These are phyloP conservation scores for Saposhnikovia divaricata DNA, from an alignment of 129 eudicot genomes.

Conservation along the genomic window DNA sequence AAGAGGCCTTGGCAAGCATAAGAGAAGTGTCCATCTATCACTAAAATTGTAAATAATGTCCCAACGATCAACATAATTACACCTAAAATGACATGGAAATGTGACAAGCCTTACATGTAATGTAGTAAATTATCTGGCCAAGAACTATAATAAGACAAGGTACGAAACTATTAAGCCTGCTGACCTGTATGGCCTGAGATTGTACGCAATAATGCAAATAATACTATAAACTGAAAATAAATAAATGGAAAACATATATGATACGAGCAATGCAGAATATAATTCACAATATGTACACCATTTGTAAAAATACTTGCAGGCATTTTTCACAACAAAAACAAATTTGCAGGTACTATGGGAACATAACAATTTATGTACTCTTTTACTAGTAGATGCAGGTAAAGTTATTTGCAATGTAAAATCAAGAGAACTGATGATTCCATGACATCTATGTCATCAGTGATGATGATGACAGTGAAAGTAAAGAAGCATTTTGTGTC, in stretches of 20 bases:
- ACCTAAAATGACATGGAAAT: not conserved
- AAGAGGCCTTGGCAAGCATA: not conserved
- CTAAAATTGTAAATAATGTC: not conserved
- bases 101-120: not conserved
- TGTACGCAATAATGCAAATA: not conserved
- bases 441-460: not conserved
- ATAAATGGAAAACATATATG: not conserved
- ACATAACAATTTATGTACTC: not conserved
- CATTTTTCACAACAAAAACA: not conserved
- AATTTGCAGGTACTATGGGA: not conserved
- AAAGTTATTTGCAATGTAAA: not conserved
- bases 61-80: not conserved
- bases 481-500: not conserved
- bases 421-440: not conserved
- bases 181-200: not conserved
- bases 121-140: not conserved
- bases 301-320: not conserved
- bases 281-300: not conserved
- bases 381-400: not conserved
- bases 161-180: not conserved
- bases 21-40: not conserved
- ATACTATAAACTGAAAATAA: not conserved
- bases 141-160: not conserved
- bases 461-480: not conserved
- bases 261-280: not conserved